These are phyloP conservation scores for Pythium rhizo-oryzae DNA, from an alignment of 352 stramenopile genomes.

Conservation along the genomic window DNA sequence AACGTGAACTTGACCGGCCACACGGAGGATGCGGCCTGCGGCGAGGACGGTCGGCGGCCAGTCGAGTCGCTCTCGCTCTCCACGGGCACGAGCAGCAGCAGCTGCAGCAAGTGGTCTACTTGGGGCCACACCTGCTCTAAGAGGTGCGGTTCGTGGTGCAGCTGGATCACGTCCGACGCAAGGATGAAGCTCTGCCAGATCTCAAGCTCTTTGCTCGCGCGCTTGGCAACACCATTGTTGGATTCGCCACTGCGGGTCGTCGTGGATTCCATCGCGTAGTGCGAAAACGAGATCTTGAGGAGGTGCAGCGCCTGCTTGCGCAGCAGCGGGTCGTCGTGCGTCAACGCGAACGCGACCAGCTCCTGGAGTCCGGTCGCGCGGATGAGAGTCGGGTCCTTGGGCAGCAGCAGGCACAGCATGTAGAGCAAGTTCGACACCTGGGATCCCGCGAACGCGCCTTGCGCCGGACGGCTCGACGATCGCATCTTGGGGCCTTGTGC, in stretches of 20 bases:
- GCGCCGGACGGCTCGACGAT: conserved; percentile 13
- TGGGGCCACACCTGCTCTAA: conserved; percentile 87
- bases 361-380: conserved; percentile 40
- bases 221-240: not conserved
- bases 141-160: conserved; percentile 82
- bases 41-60: not conserved
- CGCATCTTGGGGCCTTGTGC: conserved; percentile 14
- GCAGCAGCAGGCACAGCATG: conserved; percentile 61
- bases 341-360: conserved; percentile 56
- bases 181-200: conserved; percentile 76
- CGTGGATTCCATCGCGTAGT: conserved; percentile 39
- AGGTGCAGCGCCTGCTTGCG: conserved; percentile 74
- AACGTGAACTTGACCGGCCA: conserved; percentile 76
- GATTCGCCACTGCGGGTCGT: conserved; percentile 1
- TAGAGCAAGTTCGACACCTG: conserved; percentile 60
- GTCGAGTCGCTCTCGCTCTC: not conserved
- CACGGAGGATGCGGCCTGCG: not conserved
- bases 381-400: conserved; percentile 48
- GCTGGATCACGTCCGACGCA: conserved; percentile 80
- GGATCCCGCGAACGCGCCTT: conserved; percentile 17
- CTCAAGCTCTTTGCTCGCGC: conserved; percentile 19
- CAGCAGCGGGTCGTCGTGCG: conserved; percentile 52
- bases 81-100: conserved; percentile 17
- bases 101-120: conserved; percentile 52
- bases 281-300: conserved; percentile 64